Base-by-base conservation (phyloP, 2,329 filamentous ascomycete species). In the Pseudopyrenochaeta lycopersici region DNA sequence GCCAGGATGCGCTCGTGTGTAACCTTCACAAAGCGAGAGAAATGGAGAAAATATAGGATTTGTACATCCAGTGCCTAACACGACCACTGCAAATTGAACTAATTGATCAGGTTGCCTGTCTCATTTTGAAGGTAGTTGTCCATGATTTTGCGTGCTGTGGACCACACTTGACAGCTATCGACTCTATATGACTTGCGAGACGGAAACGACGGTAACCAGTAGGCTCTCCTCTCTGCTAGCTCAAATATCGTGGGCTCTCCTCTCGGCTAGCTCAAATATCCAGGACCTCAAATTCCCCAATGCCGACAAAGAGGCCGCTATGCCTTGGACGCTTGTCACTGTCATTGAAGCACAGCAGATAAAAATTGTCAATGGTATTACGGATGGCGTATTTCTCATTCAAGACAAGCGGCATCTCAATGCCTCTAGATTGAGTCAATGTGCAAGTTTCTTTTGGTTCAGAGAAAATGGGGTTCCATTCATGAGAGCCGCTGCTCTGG, bases 311-410 rank as follows among this genome's bases (percentile, higher is more conserved):
- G 1, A 31, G 1, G 4, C 23, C 46, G 11, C 17, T 31, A 17
- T 42, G 35, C 17, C 27, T 52, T 10, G 50, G 52, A 12, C 42
- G 39, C 14, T 40, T 43, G 30, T 32, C 17, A 10, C 32, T 45
- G 1, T 56, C 50, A 2, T 51, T 40, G 11, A 58, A 63, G n/a
- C 48, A 56, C 11, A 55, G 23, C 4, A 63, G 7, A 30, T 52
- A 44, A 2, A 57, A 15, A 2, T 2, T 10, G n/a, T 21, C 15
- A 5, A 5, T 14, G 2, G 12, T 4, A 15, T 14, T 23, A n/a
- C 39, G 33, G 30, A 63, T 36, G 14, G 55, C 43, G n/a, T 56
- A 61, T 3, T 43, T 36, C 2, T 56, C 54, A 40, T 59, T 59
- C 17, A 52, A 3, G 0, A 46, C 12, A 29, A 52, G 12, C 20